Conservation (phyloP, 306 rosid species). For the Sindora glabra region DNA sequence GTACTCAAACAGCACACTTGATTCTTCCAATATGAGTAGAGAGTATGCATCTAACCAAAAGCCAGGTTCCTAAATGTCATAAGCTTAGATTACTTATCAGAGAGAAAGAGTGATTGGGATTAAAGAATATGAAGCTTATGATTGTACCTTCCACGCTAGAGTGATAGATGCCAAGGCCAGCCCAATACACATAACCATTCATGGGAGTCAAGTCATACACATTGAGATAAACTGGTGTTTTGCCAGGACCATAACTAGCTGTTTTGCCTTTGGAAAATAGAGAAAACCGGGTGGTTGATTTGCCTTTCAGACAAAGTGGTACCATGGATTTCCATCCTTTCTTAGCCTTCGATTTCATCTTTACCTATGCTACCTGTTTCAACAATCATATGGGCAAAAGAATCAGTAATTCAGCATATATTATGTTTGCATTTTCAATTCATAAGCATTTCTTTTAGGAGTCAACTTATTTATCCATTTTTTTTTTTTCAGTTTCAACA, state of each 20-base stretch:
- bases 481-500: neutral
- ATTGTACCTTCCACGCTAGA: constrained; percentile 91
- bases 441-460: neutral
- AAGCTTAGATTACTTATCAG: neutral
- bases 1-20: no score
- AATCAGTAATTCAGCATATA: constrained; percentile 7
- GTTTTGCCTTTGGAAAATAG: constrained; percentile 64
- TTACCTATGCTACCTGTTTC: constrained; percentile 31
- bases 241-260: constrained; percentile 48
- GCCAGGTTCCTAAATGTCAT: neutral
- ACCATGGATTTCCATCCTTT: constrained; percentile 72
- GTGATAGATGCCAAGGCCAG: constrained; percentile 92
- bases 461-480: neutral
- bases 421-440: neutral
- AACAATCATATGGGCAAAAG: constrained; percentile 11
- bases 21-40: neutral
- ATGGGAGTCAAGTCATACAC: constrained; percentile 91
- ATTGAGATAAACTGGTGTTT: constrained; percentile 79
- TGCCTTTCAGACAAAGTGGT: constrained; percentile 69
- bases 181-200: constrained; percentile 96
- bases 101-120: neutral
- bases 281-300: constrained; percentile 61
- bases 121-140: constrained; percentile 1
- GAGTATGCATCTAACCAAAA: neutral
- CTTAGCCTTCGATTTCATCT: constrained; percentile 70